These are phyloP conservation scores for Neophaeococcomyces mojaviensis DNA, from an alignment of 2,329 filamentous ascomycete species.

Conservation along the genomic window DNA sequence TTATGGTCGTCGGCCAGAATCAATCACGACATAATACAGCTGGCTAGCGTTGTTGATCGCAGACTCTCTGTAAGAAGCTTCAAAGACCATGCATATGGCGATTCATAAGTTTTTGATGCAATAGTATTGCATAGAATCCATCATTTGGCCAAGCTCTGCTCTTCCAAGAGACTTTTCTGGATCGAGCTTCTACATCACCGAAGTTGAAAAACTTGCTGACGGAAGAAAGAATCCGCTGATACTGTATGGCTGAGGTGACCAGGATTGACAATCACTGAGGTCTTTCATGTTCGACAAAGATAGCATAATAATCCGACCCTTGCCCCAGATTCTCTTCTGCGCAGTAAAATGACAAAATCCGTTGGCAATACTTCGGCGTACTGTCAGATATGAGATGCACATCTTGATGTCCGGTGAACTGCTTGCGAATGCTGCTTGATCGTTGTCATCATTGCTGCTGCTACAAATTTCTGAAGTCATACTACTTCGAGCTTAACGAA, in stretches of 20 bases:
- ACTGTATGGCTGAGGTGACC: slow-evolving; percentile 51
- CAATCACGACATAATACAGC: slow-evolving; percentile 47
- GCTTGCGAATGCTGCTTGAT: too few species aligned
- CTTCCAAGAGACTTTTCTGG: slow-evolving; percentile 29
- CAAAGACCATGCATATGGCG: too few species aligned
- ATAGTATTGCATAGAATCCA: slow-evolving; percentile 50
- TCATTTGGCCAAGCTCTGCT: slow-evolving; percentile 43
- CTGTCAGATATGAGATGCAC: slow-evolving; percentile 13
- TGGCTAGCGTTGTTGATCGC: slow-evolving; percentile 50
- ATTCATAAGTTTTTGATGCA: slow-evolving; percentile 52
- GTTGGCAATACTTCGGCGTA: slow-evolving; percentile 35
- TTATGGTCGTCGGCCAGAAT: too few species aligned
- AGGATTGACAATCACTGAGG: slow-evolving; percentile 52
- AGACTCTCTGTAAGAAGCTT: too few species aligned
- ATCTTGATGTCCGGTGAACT: slow-evolving; percentile 1
- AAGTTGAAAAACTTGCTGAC: slow-evolving; percentile 52
- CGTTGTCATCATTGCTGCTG: too few species aligned
- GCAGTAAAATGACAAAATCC: slow-evolving; percentile 52
- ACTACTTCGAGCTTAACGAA: too few species aligned
- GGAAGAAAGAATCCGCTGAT: slow-evolving; percentile 56
- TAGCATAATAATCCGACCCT: too few species aligned
- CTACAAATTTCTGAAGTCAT: too few species aligned
- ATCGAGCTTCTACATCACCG: slow-evolving; percentile 47
- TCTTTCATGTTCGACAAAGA: slow-evolving; percentile 53
- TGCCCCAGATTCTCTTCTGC: too few species aligned